Evolutionary conservation across 1,139 yeast genomes (phyloP), one percentile per base, ranked within the genome.

Genomic region (Saccharomyces hybrid): DNA sequence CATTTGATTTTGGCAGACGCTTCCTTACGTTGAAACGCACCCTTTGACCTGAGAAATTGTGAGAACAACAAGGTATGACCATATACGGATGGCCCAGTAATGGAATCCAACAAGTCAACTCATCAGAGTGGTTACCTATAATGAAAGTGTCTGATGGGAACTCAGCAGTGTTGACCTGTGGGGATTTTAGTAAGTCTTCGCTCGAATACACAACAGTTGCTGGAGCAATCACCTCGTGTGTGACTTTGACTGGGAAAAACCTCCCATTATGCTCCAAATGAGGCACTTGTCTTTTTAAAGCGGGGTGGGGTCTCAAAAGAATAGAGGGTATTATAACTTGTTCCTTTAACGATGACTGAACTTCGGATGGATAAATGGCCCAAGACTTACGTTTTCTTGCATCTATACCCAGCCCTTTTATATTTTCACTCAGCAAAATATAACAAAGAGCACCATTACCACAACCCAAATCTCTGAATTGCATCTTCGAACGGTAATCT

Each of bases 31-130:
- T 56, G 64, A 79, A 91, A 61, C 98, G 75, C 6, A 79, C 75
- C 62, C 83, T 83, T 24, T 83, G 82, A 2, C 98, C 99, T 11
- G 84, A 79, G 46, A 91, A 76, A 1, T 88, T 81, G 69, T 93
- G 96, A 0, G 97, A 89, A 69, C 99, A 93, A 68, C 99, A 93
- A 2, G 99, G 98, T 47, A 93, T 88, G 6, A 90, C 96, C 74
- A 91, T 76, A 66, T 89, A 93, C 2, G 97, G 97, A 61, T 78
- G 81, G 0, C 91, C 95, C 16, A 93, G 73, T 11, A 93, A 72
- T 1, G 99, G 99, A 29, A 91, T 83, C 97, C 98, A 93, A 61
- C 96, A 88, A 0, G 98, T 91, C 56, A 93, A 76, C 67, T 93
- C 98, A 68, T 93, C 99, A 0, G 96, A 88, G 66, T 93, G 99